Evolutionary conservation across 306 rosid genomes (phyloP).

Genomic region (Lathyrus oleraceus): DNA sequence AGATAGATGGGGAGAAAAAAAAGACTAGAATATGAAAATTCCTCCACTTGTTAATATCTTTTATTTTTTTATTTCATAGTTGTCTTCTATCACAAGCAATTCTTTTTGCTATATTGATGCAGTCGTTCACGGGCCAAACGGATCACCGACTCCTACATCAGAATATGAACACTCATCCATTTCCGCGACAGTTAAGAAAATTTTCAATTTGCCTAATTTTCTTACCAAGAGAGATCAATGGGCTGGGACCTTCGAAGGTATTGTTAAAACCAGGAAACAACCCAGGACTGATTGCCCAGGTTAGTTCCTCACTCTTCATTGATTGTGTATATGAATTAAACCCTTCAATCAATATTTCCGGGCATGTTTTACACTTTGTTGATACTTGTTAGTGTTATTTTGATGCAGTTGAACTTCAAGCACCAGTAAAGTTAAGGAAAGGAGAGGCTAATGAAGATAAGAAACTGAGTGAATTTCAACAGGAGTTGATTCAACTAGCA

Average conservation of each 20-base stretch:
- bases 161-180: conserved; percentile 88
- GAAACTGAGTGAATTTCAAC: conserved; percentile 71
- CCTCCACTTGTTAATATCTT: neutral
- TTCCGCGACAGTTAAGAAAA: conserved; percentile 80
- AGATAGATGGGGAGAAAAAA: neutral
- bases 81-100: neutral
- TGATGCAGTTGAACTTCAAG: conserved; percentile 62
- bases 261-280: conserved; percentile 53
- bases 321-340: too few species aligned
- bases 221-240: conserved; percentile 80
- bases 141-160: conserved; percentile 71
- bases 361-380: conserved; percentile 13
- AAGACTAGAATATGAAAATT: conserved; percentile 1
- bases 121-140: conserved; percentile 90
- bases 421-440: conserved; percentile 52
- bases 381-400: conserved; percentile 12
- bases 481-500: conserved; percentile 75
- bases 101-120: conserved; percentile 24
- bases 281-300: conserved; percentile 97
- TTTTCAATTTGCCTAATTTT: conserved; percentile 71
- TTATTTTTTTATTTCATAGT: neutral
- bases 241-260: conserved; percentile 83
- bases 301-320: conserved; percentile 26
- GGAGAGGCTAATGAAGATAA: conserved; percentile 60
- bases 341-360: too few species aligned